phyloP scores from a whole-genome alignment of 2,329 filamentous ascomycete species.

The Sclerotinia minor region DNA sequence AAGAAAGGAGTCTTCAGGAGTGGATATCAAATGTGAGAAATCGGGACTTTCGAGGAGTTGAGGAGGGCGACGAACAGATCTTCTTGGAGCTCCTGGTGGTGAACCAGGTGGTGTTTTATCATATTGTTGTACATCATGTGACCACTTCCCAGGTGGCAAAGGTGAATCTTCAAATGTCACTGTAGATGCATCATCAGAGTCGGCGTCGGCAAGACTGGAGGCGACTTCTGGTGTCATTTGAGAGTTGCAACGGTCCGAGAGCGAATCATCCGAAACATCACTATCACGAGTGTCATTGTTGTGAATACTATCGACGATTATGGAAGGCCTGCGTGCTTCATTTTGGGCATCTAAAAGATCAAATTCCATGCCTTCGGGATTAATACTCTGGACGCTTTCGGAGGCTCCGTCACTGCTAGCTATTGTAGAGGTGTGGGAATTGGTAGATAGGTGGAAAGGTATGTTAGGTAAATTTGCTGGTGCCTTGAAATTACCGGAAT shows the following conservation, averaged over 20 bases:
- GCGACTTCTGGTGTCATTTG: constrained; percentile 13
- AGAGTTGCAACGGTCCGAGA: constrained; percentile 28
- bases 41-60: constrained; percentile 31
- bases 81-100: constrained; percentile 28
- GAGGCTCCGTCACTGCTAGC: constrained; percentile 24
- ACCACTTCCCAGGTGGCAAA: constrained; percentile 31
- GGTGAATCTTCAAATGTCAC: constrained; percentile 33
- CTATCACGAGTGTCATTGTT: constrained; percentile 26
- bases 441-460: neutral
- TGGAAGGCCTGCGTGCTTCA: constrained; percentile 15
- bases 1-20: constrained; percentile 34
- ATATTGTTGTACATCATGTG: constrained; percentile 26
- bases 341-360: constrained; percentile 18
- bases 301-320: constrained; percentile 3
- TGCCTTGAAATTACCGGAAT: neutral
- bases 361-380: constrained; percentile 20
- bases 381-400: constrained; percentile 11
- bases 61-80: constrained; percentile 25
- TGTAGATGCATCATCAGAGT: constrained; percentile 21
- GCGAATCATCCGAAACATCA: constrained; percentile 32
- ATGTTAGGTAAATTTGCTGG: neutral
- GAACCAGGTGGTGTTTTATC: constrained; percentile 35
- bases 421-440: neutral
- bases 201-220: constrained; percentile 27
- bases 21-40: constrained; percentile 27